A percentile compares a stretch with the other conserved stretches of the same genome.
Conservation (phyloP, 2,329 filamentous ascomycete species). For the Fusarium sp. region DNA sequence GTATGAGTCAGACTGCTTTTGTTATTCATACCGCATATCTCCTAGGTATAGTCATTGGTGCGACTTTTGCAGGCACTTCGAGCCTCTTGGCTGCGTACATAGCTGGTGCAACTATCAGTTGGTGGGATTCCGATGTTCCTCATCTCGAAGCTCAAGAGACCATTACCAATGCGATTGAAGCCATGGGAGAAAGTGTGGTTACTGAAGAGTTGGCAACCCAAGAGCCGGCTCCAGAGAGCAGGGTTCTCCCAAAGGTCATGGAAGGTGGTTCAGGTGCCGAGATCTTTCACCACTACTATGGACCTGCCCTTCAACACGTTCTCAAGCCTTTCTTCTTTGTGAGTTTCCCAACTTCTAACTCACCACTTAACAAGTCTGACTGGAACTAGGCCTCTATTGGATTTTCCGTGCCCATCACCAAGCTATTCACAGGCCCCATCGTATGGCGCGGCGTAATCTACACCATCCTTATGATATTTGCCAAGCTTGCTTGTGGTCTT, state of each 20-base stretch:
- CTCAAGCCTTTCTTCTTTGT: conserved; percentile 80
- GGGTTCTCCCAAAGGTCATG: neutral
- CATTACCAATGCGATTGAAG: neutral
- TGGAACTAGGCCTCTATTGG: conserved; percentile 67
- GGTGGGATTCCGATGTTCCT: conserved; percentile 61
- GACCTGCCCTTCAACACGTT: conserved; percentile 56
- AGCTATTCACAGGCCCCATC: conserved; percentile 71
- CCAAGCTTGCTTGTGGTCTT: conserved; percentile 67
- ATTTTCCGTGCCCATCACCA: conserved; percentile 79
- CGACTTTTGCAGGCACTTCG: conserved; percentile 70
- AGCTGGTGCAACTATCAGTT: conserved; percentile 66
- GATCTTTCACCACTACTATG: conserved; percentile 46
- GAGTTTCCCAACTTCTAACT: conserved; percentile 31
- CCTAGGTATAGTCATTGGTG: conserved; percentile 58
- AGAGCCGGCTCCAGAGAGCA: neutral
- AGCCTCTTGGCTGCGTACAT: conserved; percentile 71
- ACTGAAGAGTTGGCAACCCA: neutral
- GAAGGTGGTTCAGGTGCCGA: conserved; percentile 12
- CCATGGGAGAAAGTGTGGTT: neutral
- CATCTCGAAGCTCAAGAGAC: conserved; percentile 15
- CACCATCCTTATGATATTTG: conserved; percentile 73
- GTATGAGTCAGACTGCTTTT: conserved; percentile 50
- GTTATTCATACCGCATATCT: conserved; percentile 60
- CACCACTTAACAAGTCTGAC: neutral
- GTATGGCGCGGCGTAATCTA: conserved; percentile 82